Conservation (phyloP, 768 basidiomycete genomes). For the Amanita phalloides region DNA sequence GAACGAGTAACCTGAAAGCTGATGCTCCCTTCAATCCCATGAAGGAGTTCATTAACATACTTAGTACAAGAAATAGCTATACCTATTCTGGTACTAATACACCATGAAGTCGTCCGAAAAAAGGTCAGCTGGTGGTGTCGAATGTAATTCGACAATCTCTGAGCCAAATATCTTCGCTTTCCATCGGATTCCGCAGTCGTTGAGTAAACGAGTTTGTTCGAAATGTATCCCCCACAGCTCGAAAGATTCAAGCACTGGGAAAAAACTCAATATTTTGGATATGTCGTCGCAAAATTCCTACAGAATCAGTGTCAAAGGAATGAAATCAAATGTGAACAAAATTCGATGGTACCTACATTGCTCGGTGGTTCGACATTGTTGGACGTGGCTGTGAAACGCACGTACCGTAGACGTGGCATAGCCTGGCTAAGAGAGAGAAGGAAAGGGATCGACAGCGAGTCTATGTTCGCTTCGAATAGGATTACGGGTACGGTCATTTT, state of each 20-base stretch:
- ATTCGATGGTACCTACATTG: constrained; percentile 28
- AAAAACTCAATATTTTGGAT: constrained; percentile 42
- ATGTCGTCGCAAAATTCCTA: constrained; percentile 59
- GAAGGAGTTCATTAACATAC: neutral
- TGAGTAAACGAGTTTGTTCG: constrained; percentile 39
- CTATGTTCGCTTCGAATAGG: constrained; percentile 50
- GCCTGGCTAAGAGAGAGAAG: constrained; percentile 43
- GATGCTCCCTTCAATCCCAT: neutral
- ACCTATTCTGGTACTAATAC: neutral
- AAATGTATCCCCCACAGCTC: constrained; percentile 73
- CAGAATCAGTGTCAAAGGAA: constrained; percentile 15
- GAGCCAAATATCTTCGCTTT: constrained; percentile 35
- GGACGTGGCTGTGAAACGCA: constrained; percentile 54
- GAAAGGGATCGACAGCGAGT: constrained; percentile 44
- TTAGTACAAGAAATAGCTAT: neutral
- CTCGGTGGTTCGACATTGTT: constrained; percentile 39
- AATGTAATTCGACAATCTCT: neutral
- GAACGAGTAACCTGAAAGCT: neutral
- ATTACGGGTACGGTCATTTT: constrained; percentile 37
- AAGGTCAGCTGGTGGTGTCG: constrained; percentile 9
- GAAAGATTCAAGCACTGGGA: constrained; percentile 53
- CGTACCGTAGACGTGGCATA: constrained; percentile 52
- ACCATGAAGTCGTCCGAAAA: constrained; percentile 17
- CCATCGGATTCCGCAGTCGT: constrained; percentile 38
- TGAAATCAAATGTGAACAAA: constrained; percentile 7